phyloP scores from a whole-genome alignment of 768 basidiomycete genomes.

The Tricholoma flavovirens region DNA sequence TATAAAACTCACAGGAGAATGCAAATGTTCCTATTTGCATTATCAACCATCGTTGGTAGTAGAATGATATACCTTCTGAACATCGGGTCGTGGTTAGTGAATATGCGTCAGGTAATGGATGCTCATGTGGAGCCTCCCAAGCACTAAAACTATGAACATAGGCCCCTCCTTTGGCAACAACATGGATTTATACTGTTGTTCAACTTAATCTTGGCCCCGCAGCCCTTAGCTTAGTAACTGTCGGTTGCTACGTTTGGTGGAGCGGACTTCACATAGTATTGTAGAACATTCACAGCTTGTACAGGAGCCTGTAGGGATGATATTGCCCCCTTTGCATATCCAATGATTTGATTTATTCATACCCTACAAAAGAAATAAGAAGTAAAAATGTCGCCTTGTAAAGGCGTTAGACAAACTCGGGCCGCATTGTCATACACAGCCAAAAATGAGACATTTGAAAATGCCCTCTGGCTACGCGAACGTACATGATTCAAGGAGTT shows the following conservation, averaged over 20 bases:
- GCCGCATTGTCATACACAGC: not conserved
- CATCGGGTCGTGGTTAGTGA: slow-evolving; percentile 59
- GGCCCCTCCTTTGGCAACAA: slow-evolving; percentile 72
- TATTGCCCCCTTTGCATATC: not conserved
- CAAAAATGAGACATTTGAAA: not conserved
- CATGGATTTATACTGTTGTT: slow-evolving; percentile 73
- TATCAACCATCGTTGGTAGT: slow-evolving; percentile 53
- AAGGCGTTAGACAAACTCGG: not conserved
- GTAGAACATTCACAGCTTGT: slow-evolving; percentile 5
- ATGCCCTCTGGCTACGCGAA: not conserved
- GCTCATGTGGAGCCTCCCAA: not conserved
- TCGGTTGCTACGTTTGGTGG: slow-evolving; percentile 60
- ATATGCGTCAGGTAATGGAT: slow-evolving; percentile 63
- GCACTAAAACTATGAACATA: slow-evolving; percentile 21
- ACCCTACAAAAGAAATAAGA: not conserved
- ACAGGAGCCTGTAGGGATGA: not conserved
- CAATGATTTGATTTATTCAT: not conserved
- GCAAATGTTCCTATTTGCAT: slow-evolving; percentile 53
- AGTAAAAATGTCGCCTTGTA: not conserved
- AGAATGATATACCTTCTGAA: slow-evolving; percentile 71
- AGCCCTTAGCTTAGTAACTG: slow-evolving; percentile 44
- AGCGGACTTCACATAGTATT: slow-evolving; percentile 45
- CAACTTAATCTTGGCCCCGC: slow-evolving; percentile 65
- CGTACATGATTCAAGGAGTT: not conserved
- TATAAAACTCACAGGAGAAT: slow-evolving; percentile 50